Conservation (phyloP, 345 rosid genomes). For the Gossypium mustelinum region DNA sequence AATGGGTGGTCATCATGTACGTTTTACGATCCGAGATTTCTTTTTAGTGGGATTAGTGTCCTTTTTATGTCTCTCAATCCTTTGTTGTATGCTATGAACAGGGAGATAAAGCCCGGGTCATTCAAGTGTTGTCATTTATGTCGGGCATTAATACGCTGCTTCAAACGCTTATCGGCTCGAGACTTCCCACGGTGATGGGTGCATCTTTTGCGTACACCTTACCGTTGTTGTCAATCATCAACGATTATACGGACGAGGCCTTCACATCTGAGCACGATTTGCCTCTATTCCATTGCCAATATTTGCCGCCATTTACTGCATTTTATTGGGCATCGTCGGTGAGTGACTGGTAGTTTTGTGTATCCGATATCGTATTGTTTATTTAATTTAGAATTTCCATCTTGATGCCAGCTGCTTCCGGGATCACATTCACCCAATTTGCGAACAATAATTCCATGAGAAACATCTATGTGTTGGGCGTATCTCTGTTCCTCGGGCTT, state of each 20-base stretch:
- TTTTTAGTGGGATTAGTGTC: not conserved
- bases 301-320: slow-evolving; percentile 84
- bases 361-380: not conserved
- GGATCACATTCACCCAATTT: slow-evolving; percentile 86
- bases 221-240: slow-evolving; percentile 78
- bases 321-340: slow-evolving; percentile 89
- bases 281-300: slow-evolving; percentile 94
- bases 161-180: slow-evolving; percentile 74
- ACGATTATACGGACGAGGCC: slow-evolving; percentile 47
- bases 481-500: slow-evolving; percentile 76
- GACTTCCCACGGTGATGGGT: slow-evolving; percentile 98
- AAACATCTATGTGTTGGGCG: slow-evolving; percentile 77
- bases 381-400: not conserved
- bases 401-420: slow-evolving; percentile 58
- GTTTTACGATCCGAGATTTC: slow-evolving; percentile 9
- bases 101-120: slow-evolving; percentile 90
- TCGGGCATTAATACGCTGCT: slow-evolving; percentile 85
- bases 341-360: slow-evolving; percentile 26
- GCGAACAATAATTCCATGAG: slow-evolving; percentile 77
- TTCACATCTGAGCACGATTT: slow-evolving; percentile 61
- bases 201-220: slow-evolving; percentile 70
- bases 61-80: slow-evolving; percentile 14
- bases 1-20: slow-evolving; percentile 86
- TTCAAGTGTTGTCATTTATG: slow-evolving; percentile 78
- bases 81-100: slow-evolving; percentile 22